Conservation (phyloP, 2,329 filamentous ascomycete species). For the Penicillium nordicum region DNA sequence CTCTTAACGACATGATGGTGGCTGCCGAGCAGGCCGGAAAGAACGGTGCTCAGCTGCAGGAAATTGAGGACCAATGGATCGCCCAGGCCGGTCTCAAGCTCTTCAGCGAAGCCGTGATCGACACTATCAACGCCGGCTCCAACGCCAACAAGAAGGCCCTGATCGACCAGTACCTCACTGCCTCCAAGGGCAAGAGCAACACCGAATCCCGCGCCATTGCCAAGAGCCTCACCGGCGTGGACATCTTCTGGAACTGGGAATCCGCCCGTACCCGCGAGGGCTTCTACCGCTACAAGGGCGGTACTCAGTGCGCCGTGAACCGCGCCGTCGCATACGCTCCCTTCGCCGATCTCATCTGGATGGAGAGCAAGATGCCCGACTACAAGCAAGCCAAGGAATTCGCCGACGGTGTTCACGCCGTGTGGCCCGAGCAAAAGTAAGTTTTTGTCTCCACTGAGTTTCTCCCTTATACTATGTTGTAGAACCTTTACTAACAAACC, state of each 20-base stretch:
- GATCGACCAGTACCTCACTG: conserved; percentile 62
- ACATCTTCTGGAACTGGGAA: conserved; percentile 94
- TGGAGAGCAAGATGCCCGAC: conserved; percentile 97
- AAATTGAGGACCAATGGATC: conserved; percentile 87
- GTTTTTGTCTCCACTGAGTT: conserved; percentile 31
- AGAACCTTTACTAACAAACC: conserved; percentile 16
- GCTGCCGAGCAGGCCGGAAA: conserved; percentile 81
- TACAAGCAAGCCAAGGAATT: conserved; percentile 90
- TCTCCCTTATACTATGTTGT: background rate
- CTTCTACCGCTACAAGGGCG: conserved; percentile 89
- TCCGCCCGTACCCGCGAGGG: conserved; percentile 88
- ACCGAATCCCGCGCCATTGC: conserved; percentile 76
- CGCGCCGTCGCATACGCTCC: conserved; percentile 87
- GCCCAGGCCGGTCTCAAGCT: conserved; percentile 75
- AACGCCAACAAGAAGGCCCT: conserved; percentile 65
- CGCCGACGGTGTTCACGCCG: conserved; percentile 85
- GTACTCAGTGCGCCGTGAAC: conserved; percentile 87
- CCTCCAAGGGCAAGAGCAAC: conserved; percentile 80
- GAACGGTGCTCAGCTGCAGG: conserved; percentile 74
- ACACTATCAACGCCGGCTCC: conserved; percentile 69
- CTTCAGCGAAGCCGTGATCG: conserved; percentile 85
- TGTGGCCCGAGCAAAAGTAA: conserved; percentile 94
- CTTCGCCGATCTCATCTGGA: conserved; percentile 96
- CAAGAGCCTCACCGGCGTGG: conserved; percentile 69
- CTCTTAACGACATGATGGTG: conserved; percentile 86